These are phyloP conservation scores for Alternaria alternata DNA, from an alignment of 2,329 filamentous ascomycete genomes.

Conservation along the genomic window DNA sequence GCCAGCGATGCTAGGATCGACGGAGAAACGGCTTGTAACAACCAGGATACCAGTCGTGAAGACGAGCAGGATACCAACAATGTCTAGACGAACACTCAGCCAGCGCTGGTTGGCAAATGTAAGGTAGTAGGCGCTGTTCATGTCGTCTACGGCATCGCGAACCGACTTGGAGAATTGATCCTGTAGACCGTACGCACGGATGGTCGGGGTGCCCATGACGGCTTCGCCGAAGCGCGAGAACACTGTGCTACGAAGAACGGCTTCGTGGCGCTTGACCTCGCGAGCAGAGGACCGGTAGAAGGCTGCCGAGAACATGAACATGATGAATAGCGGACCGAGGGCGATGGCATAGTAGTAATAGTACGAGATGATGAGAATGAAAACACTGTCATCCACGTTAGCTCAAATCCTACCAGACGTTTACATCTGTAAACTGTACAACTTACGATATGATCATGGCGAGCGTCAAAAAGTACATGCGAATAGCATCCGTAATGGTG, in stretches of 20 bases:
- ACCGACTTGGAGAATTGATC: constrained; percentile 76
- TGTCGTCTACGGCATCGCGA: constrained; percentile 79
- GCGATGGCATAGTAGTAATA: constrained; percentile 87
- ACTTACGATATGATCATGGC: constrained; percentile 72
- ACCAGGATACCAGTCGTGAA: constrained; percentile 90
- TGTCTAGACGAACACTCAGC: constrained; percentile 84
- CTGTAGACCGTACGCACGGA: constrained; percentile 87
- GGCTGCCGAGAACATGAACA: constrained; percentile 82
- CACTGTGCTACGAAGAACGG: constrained; percentile 83
- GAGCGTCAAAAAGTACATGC: constrained; percentile 90
- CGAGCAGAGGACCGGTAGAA: constrained; percentile 93
- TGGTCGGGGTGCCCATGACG: constrained; percentile 81
- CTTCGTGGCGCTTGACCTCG: constrained; percentile 93
- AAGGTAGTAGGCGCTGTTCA: constrained; percentile 93
- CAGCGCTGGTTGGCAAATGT: constrained; percentile 96
- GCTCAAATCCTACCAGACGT: neutral
- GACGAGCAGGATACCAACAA: constrained; percentile 83
- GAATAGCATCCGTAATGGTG: constrained; percentile 83
- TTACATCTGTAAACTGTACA: neutral
- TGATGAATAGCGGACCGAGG: constrained; percentile 71
- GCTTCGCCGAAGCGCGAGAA: constrained; percentile 94
- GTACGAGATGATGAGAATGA: constrained; percentile 91
- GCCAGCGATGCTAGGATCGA: constrained; percentile 84
- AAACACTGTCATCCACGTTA: constrained; percentile 64
- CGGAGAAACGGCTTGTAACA: constrained; percentile 86